These are phyloP conservation scores for Cutaneotrichosporon dermatis DNA, from an alignment of 1,284 basidiomycete genomes.

Conservation along the genomic window DNA sequence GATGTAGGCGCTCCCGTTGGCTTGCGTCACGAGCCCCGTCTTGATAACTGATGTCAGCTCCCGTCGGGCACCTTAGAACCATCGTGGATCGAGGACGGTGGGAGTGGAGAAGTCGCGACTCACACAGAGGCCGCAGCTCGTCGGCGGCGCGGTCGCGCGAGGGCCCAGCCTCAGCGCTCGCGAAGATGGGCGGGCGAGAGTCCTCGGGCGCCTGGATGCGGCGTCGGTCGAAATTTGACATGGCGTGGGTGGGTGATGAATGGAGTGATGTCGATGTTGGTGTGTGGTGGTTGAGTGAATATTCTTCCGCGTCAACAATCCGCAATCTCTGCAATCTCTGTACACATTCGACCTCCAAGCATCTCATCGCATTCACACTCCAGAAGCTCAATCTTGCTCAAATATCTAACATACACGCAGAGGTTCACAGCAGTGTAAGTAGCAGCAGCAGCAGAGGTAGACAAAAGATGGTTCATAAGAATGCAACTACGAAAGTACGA, in stretches of 20 bases:
- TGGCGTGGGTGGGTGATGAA: slow-evolving; percentile 10
- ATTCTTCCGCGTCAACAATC: slow-evolving; percentile 2
- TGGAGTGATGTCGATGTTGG: not conserved
- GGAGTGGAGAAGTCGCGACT: slow-evolving; percentile 6
- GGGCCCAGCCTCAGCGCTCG: slow-evolving; percentile 29
- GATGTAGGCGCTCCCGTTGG: slow-evolving; percentile 92
- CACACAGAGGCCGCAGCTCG: slow-evolving; percentile 80
- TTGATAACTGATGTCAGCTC: slow-evolving; percentile 64
- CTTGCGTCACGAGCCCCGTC: slow-evolving; percentile 82
- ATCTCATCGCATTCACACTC: no score
- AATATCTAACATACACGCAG: no score
- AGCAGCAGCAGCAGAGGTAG: no score
- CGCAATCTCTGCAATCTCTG: not conserved
- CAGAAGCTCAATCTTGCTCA: no score
- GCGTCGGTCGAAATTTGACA: slow-evolving; percentile 66
- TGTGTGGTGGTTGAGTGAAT: not conserved
- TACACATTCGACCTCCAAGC: no score
- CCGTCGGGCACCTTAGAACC: not conserved
- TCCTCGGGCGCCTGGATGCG: slow-evolving; percentile 84
- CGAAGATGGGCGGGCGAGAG: slow-evolving; percentile 63
- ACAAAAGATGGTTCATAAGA: no score
- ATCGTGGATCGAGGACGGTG: no score
- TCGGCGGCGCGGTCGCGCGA: slow-evolving; percentile 50
- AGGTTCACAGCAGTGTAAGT: no score
- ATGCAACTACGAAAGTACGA: no score